Evolutionary conservation across 202 grass and related monocot genomes (phyloP).

Genomic region (Bolboschoenoplectus hybrid): DNA sequence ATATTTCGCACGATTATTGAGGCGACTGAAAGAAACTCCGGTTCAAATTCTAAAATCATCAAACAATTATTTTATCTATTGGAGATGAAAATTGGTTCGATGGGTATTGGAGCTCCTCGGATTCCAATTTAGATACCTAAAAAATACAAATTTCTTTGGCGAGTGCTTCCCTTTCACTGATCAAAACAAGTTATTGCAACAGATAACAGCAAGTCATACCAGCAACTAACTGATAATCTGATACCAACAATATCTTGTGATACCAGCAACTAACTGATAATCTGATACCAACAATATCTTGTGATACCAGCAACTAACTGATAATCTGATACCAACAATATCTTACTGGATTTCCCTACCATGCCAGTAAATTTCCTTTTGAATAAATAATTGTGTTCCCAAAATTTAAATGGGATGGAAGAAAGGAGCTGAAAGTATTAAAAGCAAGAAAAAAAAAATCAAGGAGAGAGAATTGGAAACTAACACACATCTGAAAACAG

Average conservation of each 20-base stretch:
- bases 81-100: too few species aligned
- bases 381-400: background rate
- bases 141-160: background rate
- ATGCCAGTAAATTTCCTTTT: background rate
- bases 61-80: too few species aligned
- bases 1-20: too few species aligned
- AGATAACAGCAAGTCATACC: background rate
- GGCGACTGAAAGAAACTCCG: too few species aligned
- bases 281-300: too few species aligned
- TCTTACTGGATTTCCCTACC: background rate
- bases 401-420: background rate
- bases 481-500: background rate
- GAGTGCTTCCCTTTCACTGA: background rate
- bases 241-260: too few species aligned
- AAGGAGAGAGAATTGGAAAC: background rate
- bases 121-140: too few species aligned
- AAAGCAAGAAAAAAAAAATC: background rate
- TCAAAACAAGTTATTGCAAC: background rate
- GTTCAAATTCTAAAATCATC: too few species aligned
- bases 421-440: background rate
- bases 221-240: background rate
- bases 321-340: background rate
- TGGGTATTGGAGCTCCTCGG: too few species aligned
- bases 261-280: background rate
- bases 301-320: background rate